Base-by-base conservation (phyloP, 192 early-diverging fungal species). In the Linnemannia schmuckeri region DNA sequence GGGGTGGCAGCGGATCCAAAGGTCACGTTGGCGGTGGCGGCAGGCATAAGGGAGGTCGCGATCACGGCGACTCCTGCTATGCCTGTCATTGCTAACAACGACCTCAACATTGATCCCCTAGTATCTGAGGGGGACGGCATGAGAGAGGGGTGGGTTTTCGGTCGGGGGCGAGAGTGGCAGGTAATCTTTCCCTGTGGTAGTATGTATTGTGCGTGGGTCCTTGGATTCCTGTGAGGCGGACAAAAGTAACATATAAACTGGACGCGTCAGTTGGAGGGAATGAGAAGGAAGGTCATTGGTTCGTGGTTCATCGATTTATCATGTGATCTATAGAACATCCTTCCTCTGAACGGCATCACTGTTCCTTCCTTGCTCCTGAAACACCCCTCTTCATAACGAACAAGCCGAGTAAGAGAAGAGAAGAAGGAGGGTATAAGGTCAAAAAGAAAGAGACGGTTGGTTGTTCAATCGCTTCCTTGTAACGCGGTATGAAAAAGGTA, bases 61-160 rank as follows among this genome's bases (percentile, higher is more conserved):
- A 75, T 33, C 1, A 75, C 7, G 30, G 74, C 74, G 47, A 75
- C 2, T 37, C 74, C 74, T 17, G 49, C 74, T 2, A 75, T 35
- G 12, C 74, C 52, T 52, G 74, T 35, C 74, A 52, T 40, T 40
- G 74, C 74, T 35, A 75, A 37, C 27, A 75, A 2, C 10, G 74
- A 75, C 74, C 74, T 73, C 72, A 73, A 46, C 41, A 44, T 46
- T 44, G 44, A 46, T 30, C 72, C 42, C 44, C 46, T 73, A 20
- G 40, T 73, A 5, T 41, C 30, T 30, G 72, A 22, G 27, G 42
- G 44, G 42, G 72, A 46, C 13, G 72, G 30, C 72, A 73, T 73
- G 22, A 30, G 44, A 75, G 37, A 35, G 52, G 44, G 33, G n/a
- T n/a, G 37, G 2, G 27, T 35, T 63, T 8, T 63, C 61, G 27